These are phyloP conservation scores for Trichoderma orchidacearum DNA, from an alignment of 495 filamentous ascomycete genomes.

Conservation along the genomic window DNA sequence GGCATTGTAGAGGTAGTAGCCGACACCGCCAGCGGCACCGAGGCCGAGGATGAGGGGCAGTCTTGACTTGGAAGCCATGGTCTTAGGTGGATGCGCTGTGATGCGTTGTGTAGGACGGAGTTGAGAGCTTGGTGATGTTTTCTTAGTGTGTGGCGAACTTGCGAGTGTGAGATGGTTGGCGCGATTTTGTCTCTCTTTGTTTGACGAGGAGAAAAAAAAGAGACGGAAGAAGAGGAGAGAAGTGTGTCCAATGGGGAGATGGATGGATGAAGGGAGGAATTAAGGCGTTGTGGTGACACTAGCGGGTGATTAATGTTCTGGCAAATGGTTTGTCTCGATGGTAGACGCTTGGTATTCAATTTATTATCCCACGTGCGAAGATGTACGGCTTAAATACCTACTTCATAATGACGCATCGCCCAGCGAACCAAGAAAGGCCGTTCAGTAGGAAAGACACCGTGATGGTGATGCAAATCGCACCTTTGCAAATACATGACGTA, in stretches of 20 bases:
- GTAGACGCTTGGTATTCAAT: not conserved
- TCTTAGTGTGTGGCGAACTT: not conserved
- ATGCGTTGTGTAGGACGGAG: not conserved
- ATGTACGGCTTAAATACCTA: not conserved
- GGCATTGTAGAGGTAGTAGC: constrained; percentile 85
- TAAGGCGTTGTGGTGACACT: not conserved
- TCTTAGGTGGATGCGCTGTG: constrained; percentile 3
- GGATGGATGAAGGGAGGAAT: not conserved
- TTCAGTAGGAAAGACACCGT: not conserved
- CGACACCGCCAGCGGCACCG: constrained; percentile 51
- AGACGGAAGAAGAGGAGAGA: not conserved
- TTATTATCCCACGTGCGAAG: not conserved
- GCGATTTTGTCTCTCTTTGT: not conserved
- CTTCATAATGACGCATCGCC: not conserved
- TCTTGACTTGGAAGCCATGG: constrained; percentile 39
- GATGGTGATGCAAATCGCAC: not conserved
- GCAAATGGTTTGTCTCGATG: too few relatives aligned
- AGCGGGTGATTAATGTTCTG: not conserved
- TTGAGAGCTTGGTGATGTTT: not conserved
- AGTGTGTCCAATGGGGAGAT: not conserved
- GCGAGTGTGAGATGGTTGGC: not conserved
- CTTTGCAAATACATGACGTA: not conserved
- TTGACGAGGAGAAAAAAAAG: not conserved
- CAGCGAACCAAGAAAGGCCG: too few relatives aligned
- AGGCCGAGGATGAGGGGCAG: constrained; percentile 44